Evolutionary conservation across 371 early-diverging fungal species (phyloP), one percentile per base, ranked within the genome.

Genomic region (Phascolomyces articulosus): DNA sequence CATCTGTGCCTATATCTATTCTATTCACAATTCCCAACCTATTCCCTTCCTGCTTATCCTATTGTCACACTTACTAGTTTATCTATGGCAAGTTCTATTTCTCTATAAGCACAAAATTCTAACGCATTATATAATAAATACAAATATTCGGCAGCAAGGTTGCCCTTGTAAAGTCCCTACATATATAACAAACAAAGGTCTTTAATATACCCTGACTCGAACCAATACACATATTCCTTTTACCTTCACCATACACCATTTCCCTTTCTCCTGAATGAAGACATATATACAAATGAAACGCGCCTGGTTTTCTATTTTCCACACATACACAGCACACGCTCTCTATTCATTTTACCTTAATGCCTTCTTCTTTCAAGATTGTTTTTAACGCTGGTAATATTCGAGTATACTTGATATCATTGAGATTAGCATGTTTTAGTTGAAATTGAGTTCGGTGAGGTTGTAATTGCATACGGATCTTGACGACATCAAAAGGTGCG

Each of bases 91-190:
- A 62, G 60, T 34, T 80, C 77, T n/a, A 77, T 60, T 59, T 77
- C 80, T 58, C 87, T 78, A 66, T 92, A 95, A 1, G 87, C 78
- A 64, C 88, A 81, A 66, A 98, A 97, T 77, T 98, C 97, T 23
- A 89, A 80, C 3, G 92, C 93, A 31, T 95, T 94, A 68, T 97
- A 98, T 0, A 91, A 79, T 49, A 96, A 67, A 73, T 97, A 97
- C 7, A 97, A 83, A 63, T 91, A 93, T 70, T 91, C 94, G 3
- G 97, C 98, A 2, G 95, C 84, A 74, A 92, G 72, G 62, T 98
- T 98, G 49, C 98, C 98, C 69, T 97, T 97, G 89, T 94, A 98
- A 15, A 96, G 78, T 4, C 91, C 96, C 87, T 93, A 40, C 9
- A 44, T 54, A 15, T 24, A 54, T 54, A 54, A 15, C 10, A 26